Evolutionary conservation across 2,329 filamentous ascomycete species (phyloP), one percentile per base, ranked within the genome.

Genomic region (Penicillium expansum): DNA sequence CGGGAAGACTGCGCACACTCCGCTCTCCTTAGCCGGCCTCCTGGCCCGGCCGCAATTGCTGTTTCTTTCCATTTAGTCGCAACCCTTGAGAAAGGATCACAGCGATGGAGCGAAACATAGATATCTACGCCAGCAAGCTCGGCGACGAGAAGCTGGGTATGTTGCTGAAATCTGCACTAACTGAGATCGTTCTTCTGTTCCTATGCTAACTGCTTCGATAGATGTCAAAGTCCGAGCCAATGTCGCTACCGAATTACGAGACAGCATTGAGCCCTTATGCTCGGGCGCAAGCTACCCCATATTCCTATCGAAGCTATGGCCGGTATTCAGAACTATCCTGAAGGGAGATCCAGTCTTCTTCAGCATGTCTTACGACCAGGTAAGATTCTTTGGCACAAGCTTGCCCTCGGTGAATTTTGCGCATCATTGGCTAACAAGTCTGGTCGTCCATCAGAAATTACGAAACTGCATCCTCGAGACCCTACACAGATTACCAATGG

Each of bases 391-490:
- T 30, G 51, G 35, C 52, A 56, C 33, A 42, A 39, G 30, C 50
- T 35, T 32, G 32, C 18, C 18, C 27, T 50, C 37, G 27, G 33
- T 39, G 27, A 30, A 38, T 20, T 24, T 8, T 56, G 33, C 29
- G 38, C 42, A 18, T 4, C 39, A 55, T 39, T 10, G 27, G 30
- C 55, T 57, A 22, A 61, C 42, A 14, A 35, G 45, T 48, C 35
- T 30, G 48, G 53, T 20, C 52, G 65, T 30, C 13, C 4, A 44
- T 16, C 68, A 91, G 86, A 95, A 92, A 84, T 80, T 99, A 63
- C 91, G 94, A 62, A 94, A 94, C 72, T 95, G 90, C 72, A 84
- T 96, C 48, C 87, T 99, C 65, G 95, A 99, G 76, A 96, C 97
- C 65, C 82, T 99, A 30, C 92, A 97, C 75, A 87, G 94, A 62